Base-by-base conservation (phyloP, 1,284 basidiomycete species). In the Moesziomyces antarcticus region DNA sequence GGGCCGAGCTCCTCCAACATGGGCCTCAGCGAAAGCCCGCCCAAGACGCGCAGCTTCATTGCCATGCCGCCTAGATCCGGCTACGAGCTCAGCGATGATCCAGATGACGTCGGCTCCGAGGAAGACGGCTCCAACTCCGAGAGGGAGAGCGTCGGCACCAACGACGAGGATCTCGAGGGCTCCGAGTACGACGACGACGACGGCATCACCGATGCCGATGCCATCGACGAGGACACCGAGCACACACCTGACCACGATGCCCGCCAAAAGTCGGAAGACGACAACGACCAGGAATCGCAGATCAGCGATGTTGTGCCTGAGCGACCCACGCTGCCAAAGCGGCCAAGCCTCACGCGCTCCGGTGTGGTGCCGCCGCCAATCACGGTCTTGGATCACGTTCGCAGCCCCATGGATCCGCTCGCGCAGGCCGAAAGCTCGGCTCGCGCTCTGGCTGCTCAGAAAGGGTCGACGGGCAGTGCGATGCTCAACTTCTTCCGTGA, bases 81-180 rank as follows among this genome's bases (percentile, higher is more conserved):
- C 33, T 84, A 84, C 53, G 80, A 82, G 22, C 65, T 84, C 27
- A 82, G 80, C 45, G 82, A 84, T 48, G 82, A 84, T 56, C 82
- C 82, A 1, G 82, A 84, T 53, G 81, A 81, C 52, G 73, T 83
- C 14, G 80, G 82, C 24, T 84, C 82, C 14, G 82, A 84, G 44
- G 79, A 70, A 18, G 79, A 83, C 41, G 80, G 80, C 21, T 80
- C 78, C 22, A 78, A 75, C 20, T 77, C 79, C 2, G 79, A 75
- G 22, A 37, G 68, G 21, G 79, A 77, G 50, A 78, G 77, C 48
- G 73, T 75, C 3, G 80, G 77, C 45, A 79, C 75, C 30, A 74
- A 74, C 40, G 78, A 77, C 40, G 70, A 75, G 18, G 81, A 81
- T 37, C 51, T 57, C n/a, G 70, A 56, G 5, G 67, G 53, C 25